Base-by-base conservation (phyloP, 768 basidiomycete genomes). In the Tricholoma furcatifolium region DNA sequence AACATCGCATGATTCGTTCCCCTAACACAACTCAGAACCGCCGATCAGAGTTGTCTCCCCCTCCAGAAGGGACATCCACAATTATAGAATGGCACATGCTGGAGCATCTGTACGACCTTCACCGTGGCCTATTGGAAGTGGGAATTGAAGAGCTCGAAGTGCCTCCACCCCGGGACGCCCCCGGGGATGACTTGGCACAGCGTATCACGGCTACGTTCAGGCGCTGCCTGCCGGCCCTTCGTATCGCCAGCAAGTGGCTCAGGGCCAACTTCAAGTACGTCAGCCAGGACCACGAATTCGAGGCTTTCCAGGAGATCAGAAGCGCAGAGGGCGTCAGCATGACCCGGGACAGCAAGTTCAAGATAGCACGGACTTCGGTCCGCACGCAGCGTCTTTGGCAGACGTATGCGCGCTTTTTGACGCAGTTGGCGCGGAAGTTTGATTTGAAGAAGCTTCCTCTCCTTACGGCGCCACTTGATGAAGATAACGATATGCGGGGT, bases 201-300 rank as follows among this genome's bases (percentile, higher is more conserved):
- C 78, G 80, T 20, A 97, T 99, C 62, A 88, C 89, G 1, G 94
- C 94, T 1, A 79, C 81, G 11, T 88, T 98, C 55, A 78, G 96
- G 43, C 80, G 97, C 24, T 87, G 88, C 5, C 74, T 98, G 6
- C 94, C 94, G 4, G 87, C 91, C 6, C 72, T 98, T 31, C 83
- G 96, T 17, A 85, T 98, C 50, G 84, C 87, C 4, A 86, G 85
- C 62, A 95, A 93, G 65, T 99, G 97, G 97, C 66, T 98, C 11
- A 74, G 79, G 27, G 83, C 83, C 4, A 92, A 98, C 65, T 69
- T 83, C 59, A 82, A 81, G 54, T 90, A 91, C 58, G 64, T 92
- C 20, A 61, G 71, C 35, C 80, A 82, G 43, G 75, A 74, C 61
- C 69, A 64, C 53, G 70, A 71, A 50, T 74, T 67, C 53, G 56